Percentiles rank a stretch among this genome's conserved stretches.
Conservation (phyloP, 495 filamentous ascomycete species). For the Aspergillus homomorphus region DNA sequence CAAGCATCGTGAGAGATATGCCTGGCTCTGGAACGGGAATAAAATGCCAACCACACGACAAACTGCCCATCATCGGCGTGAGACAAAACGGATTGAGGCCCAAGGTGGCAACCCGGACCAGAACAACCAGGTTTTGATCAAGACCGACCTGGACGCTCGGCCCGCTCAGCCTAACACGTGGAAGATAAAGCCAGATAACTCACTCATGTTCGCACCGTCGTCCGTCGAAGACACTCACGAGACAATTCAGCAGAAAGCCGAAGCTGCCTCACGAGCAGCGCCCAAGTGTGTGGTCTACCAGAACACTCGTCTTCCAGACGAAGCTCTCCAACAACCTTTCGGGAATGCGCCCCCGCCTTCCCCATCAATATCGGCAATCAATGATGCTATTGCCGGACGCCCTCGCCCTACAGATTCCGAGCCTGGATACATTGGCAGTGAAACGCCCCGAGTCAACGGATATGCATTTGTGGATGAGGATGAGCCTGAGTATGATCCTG, state of each 20-base stretch:
- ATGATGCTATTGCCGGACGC: slow-evolving; percentile 80
- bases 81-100: slow-evolving; percentile 58
- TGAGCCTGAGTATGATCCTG: slow-evolving; percentile 45
- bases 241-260: slow-evolving; percentile 64
- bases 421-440: slow-evolving; percentile 58
- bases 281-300: slow-evolving; percentile 77
- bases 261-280: slow-evolving; percentile 66
- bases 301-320: slow-evolving; percentile 68
- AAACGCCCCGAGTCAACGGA: slow-evolving; percentile 87
- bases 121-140: slow-evolving; percentile 46
- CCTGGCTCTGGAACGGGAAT: slow-evolving; percentile 85
- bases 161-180: slow-evolving; percentile 77
- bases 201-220: slow-evolving; percentile 79
- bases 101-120: slow-evolving; percentile 26
- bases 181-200: slow-evolving; percentile 71
- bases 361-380: slow-evolving; percentile 79
- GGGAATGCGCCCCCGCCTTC: slow-evolving; percentile 55
- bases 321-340: slow-evolving; percentile 28
- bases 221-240: slow-evolving; percentile 63
- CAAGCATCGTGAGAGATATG: slow-evolving; percentile 74
- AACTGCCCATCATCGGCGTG: slow-evolving; percentile 71
- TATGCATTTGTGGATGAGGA: slow-evolving; percentile 91
- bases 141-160: slow-evolving; percentile 59
- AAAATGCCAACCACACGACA: slow-evolving; percentile 85
- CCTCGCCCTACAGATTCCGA: slow-evolving; percentile 64